These are phyloP conservation scores for Hemisphaericaspora xylanilytica DNA, from an alignment of 1,139 yeast genomes.

Conservation along the genomic window DNA sequence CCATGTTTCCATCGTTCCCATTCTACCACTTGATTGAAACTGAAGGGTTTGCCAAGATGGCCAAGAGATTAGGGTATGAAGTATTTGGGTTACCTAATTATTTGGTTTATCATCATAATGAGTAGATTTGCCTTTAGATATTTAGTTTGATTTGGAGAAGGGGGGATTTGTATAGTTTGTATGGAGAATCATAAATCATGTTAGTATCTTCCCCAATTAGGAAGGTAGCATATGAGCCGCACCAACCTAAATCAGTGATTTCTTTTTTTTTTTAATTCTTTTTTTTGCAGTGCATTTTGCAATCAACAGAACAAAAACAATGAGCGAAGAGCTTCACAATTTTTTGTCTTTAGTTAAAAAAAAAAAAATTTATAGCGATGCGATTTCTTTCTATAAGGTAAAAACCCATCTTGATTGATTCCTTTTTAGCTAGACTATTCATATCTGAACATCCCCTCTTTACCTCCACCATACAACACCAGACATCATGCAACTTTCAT, in stretches of 20 bases:
- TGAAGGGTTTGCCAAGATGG: constrained; percentile 98
- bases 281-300: not conserved
- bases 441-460: too few species aligned
- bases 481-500: constrained; percentile 79
- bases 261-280: not conserved
- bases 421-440: not conserved
- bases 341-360: not conserved
- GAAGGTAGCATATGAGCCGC: constrained; percentile 8
- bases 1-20: constrained; percentile 98
- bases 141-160: not conserved
- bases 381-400: not conserved
- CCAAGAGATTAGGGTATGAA: constrained; percentile 86
- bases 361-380: not conserved
- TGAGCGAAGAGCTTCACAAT: constrained; percentile 5
- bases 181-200: too few species aligned
- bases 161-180: too few species aligned
- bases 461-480: not conserved
- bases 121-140: constrained; percentile 29
- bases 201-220: constrained; percentile 5
- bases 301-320: constrained; percentile 6
- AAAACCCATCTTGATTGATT: not conserved
- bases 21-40: constrained; percentile 95
- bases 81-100: constrained; percentile 93
- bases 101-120: constrained; percentile 82
- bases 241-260: not conserved